A percentile compares a stretch with the other conserved stretches of the same genome.
phyloP scores from a whole-genome alignment of 2,329 filamentous ascomycete genomes.

The Verticillium albo-atrum region DNA sequence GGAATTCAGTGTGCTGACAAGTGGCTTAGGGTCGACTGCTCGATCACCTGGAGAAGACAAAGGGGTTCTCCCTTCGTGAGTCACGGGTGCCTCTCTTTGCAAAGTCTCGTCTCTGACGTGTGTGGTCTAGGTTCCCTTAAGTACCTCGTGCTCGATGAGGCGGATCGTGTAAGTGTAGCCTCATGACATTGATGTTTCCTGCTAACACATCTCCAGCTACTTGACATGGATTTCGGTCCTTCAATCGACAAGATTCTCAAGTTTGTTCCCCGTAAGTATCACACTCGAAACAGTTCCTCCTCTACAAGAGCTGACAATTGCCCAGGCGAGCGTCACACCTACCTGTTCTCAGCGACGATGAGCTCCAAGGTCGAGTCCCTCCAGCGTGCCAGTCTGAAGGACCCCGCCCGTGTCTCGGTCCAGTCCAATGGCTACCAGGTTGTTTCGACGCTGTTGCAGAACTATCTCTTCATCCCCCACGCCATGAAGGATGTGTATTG shows the following conservation, averaged over 20 bases:
- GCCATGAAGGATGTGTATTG: constrained; percentile 88
- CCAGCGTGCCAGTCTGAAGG: constrained; percentile 81
- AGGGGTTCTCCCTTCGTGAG: constrained; percentile 67
- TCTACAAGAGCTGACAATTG: neutral
- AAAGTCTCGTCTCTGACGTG: neutral
- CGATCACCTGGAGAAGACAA: constrained; percentile 94
- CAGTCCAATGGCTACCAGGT: constrained; percentile 71
- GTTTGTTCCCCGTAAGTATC: constrained; percentile 64
- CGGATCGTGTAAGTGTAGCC: constrained; percentile 53
- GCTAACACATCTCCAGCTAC: constrained; percentile 36
- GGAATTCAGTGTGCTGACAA: neutral
- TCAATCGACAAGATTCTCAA: constrained; percentile 91
- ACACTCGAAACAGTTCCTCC: neutral
- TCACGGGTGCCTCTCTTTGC: neutral
- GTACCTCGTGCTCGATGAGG: constrained; percentile 93
- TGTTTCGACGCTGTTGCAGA: constrained; percentile 81
- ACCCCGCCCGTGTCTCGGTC: constrained; percentile 71
- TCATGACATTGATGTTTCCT: no score
- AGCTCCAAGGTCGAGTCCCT: constrained; percentile 89
- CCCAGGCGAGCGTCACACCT: neutral
- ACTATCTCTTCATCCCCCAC: constrained; percentile 81
- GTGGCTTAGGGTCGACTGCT: constrained; percentile 8
- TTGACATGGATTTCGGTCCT: constrained; percentile 92
- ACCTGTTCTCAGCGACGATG: constrained; percentile 83
- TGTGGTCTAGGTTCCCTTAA: constrained; percentile 61